Conservation (phyloP, 805 yeast species). For the Tetrapisispora phaffii region DNA sequence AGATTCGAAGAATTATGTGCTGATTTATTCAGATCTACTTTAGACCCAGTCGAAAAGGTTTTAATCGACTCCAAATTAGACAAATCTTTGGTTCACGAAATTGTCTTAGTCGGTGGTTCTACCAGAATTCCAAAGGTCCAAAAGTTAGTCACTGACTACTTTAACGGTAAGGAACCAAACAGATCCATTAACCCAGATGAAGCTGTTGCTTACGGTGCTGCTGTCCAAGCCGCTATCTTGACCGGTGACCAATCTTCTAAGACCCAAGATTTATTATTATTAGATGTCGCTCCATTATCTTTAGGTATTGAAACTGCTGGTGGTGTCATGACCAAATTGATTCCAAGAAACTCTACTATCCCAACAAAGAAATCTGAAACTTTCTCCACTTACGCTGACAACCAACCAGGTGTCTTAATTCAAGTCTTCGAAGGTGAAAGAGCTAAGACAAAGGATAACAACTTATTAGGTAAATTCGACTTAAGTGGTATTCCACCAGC, state of each 20-base stretch:
- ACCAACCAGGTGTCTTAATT: constrained; percentile 98
- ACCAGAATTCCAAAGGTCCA: constrained; percentile 77
- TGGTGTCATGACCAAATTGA: constrained; percentile 98
- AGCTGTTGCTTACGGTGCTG: constrained; percentile 99
- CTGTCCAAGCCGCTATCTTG: constrained; percentile 95
- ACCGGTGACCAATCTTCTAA: constrained; percentile 95
- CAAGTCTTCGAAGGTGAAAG: constrained; percentile 99
- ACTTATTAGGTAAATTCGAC: constrained; percentile 94
- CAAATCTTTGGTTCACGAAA: constrained; percentile 87
- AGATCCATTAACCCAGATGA: constrained; percentile 98
- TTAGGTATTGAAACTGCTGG: constrained; percentile 99
- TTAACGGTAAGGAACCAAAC: constrained; percentile 98
- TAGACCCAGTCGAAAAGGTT: constrained; percentile 61
- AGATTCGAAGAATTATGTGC: constrained; percentile 38
- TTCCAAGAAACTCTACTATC: constrained; percentile 96
- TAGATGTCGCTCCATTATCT: constrained; percentile 98
- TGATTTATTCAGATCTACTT: constrained; percentile 88
- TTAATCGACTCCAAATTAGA: constrained; percentile 71
- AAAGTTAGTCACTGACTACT: constrained; percentile 92
- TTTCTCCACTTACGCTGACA: constrained; percentile 96
- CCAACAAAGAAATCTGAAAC: constrained; percentile 98
- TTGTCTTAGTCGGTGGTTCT: constrained; percentile 57
- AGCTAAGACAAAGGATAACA: constrained; percentile 93
- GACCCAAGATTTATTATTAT: constrained; percentile 92
- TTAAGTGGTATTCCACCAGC: constrained; percentile 96